A percentile compares a stretch with the other conserved stretches of the same genome.
These are phyloP conservation scores for Bassia scoparia DNA, from an alignment of 148 eudicot genomes.

Conservation along the genomic window DNA sequence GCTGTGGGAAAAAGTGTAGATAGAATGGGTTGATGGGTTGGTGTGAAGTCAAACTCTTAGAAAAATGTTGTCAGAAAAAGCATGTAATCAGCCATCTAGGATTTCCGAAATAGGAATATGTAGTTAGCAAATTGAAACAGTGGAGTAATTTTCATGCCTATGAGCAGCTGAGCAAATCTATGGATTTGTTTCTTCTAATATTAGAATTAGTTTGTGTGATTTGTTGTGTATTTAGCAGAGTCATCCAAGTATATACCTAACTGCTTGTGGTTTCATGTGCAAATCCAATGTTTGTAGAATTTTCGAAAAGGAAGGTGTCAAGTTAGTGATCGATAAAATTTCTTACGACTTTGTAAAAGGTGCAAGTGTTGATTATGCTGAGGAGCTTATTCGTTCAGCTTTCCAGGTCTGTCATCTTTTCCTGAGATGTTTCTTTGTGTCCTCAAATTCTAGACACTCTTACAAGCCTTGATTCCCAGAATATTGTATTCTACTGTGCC, in stretches of 20 bases:
- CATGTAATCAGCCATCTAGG: too few species aligned
- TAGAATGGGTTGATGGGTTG: too few species aligned
- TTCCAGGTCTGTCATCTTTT: conserved; percentile 59
- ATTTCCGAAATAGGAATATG: too few species aligned
- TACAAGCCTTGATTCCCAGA: not conserved
- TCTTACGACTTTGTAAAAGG: conserved; percentile 96
- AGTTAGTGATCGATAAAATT: conserved; percentile 78
- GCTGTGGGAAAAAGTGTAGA: too few species aligned
- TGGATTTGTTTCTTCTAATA: not conserved
- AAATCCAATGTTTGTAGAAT: conserved; percentile 40
- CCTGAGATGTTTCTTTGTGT: not conserved
- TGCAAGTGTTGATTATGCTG: conserved; percentile 89
- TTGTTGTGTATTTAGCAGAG: not conserved
- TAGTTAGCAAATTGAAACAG: too few species aligned
- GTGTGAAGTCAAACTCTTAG: too few species aligned
- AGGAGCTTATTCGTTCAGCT: conserved; percentile 96
- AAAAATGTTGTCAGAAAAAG: too few species aligned
- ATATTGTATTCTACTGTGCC: too few species aligned
- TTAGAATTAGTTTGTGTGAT: not conserved
- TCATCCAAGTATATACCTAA: too few species aligned
- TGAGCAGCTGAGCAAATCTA: not conserved
- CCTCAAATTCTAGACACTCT: not conserved
- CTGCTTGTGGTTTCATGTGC: not conserved
- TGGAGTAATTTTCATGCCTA: too few species aligned
- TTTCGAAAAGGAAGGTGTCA: conserved; percentile 86